A percentile compares a stretch with the other conserved stretches of the same genome.
These are phyloP conservation scores for Mycena pura DNA, from an alignment of 768 basidiomycete genomes.

Conservation along the genomic window DNA sequence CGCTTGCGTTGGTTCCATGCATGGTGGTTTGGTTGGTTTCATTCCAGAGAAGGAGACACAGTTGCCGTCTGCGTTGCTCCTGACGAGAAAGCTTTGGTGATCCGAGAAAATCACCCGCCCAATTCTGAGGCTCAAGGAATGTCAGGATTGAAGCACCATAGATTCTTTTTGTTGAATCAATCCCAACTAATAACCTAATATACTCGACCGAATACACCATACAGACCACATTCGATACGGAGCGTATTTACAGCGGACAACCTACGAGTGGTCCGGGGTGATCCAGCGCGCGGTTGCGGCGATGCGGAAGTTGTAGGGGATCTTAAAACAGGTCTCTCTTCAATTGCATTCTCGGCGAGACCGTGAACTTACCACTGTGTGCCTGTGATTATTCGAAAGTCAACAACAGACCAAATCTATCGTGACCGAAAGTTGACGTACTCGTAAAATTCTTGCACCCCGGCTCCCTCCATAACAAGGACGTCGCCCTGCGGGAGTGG, in stretches of 20 bases:
- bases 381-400: background rate
- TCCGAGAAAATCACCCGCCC: slow-evolving; percentile 66
- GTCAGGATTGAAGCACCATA: background rate
- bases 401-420: background rate
- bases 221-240: background rate
- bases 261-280: slow-evolving; percentile 1
- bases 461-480: slow-evolving; percentile 18
- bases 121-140: slow-evolving; percentile 41
- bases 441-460: slow-evolving; percentile 20
- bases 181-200: background rate
- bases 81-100: slow-evolving; percentile 52
- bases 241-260: background rate
- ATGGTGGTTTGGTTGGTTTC: background rate
- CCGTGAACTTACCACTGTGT: slow-evolving; percentile 18
- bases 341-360: background rate
- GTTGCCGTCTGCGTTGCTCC: slow-evolving; percentile 59
- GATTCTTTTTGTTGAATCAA: background rate
- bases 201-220: background rate
- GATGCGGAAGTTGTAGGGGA: slow-evolving; percentile 22
- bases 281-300: slow-evolving; percentile 23
- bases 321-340: background rate
- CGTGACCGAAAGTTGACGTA: background rate
- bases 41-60: slow-evolving; percentile 66
- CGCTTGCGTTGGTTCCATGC: background rate
- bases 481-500: slow-evolving; percentile 25